A percentile compares a stretch with the other conserved stretches of the same genome.
These are phyloP conservation scores for Aspergillus aculeatinus DNA, from an alignment of 2,329 filamentous ascomycete species.

Conservation along the genomic window DNA sequence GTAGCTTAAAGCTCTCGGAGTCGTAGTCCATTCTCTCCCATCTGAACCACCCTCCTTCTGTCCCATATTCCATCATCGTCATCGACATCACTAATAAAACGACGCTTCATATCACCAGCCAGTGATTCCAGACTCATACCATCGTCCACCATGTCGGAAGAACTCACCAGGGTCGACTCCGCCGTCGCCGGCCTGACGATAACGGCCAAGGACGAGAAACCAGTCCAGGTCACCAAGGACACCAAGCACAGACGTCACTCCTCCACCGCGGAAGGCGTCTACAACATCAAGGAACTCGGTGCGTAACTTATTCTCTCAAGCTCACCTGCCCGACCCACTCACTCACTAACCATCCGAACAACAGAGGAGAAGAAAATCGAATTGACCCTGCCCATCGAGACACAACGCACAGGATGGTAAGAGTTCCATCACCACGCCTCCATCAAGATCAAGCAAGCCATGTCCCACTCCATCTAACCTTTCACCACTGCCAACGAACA, in stretches of 20 bases:
- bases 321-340: neutral
- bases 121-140: conserved; percentile 3
- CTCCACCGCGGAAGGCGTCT: conserved; percentile 70
- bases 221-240: conserved; percentile 19
- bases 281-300: conserved; percentile 86
- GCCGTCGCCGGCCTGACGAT: conserved; percentile 76
- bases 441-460: too few species aligned
- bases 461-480: neutral
- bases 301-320: conserved; percentile 38
- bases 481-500: conserved; percentile 38
- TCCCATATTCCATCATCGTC: neutral
- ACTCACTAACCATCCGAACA: neutral
- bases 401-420: conserved; percentile 38
- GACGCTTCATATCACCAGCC: conserved; percentile 3
- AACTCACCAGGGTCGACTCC: conserved; percentile 86
- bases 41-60: neutral
- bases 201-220: conserved; percentile 64
- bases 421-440: conserved; percentile 1
- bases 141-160: conserved; percentile 54
- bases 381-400: conserved; percentile 35
- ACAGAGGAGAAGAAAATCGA: conserved; percentile 34
- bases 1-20: neutral
- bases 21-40: neutral
- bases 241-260: conserved; percentile 66
- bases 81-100: neutral